Conservation (phyloP, 2,329 filamentous ascomycete genomes). For the Amylocarpus encephaloides region DNA sequence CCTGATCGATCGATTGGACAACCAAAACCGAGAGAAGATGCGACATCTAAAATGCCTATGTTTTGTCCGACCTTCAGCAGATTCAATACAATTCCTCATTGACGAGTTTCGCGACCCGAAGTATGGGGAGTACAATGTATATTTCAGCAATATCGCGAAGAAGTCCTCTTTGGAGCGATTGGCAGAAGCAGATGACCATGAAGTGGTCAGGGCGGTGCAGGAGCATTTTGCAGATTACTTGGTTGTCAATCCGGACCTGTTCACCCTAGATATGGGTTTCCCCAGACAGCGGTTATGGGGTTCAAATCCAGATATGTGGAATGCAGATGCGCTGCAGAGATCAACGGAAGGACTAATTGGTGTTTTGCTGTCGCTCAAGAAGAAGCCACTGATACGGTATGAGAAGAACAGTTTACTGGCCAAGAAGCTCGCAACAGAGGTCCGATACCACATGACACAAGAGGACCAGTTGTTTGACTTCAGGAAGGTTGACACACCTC, state of each 20-base stretch:
- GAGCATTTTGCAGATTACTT: constrained; percentile 96
- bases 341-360: constrained; percentile 84
- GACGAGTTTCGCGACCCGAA: constrained; percentile 94
- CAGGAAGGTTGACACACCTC: constrained; percentile 86
- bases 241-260: constrained; percentile 90
- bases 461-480: constrained; percentile 98
- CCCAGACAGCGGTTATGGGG: constrained; percentile 77
- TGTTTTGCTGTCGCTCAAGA: constrained; percentile 82
- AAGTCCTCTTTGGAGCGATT: constrained; percentile 92
- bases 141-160: constrained; percentile 96
- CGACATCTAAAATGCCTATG: constrained; percentile 90
- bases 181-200: constrained; percentile 94
- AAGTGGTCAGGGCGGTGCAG: constrained; percentile 88
- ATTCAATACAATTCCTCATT: constrained; percentile 88
- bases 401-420: constrained; percentile 84
- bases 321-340: constrained; percentile 77
- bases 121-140: constrained; percentile 95
- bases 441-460: constrained; percentile 87
- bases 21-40: constrained; percentile 90
- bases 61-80: constrained; percentile 84
- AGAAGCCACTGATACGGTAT: constrained; percentile 91
- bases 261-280: constrained; percentile 68
- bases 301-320: constrained; percentile 78
- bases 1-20: constrained; percentile 93
- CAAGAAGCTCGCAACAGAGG: constrained; percentile 88